Conservation (phyloP, 106 monocot species). For the Dioscorea alata region DNA sequence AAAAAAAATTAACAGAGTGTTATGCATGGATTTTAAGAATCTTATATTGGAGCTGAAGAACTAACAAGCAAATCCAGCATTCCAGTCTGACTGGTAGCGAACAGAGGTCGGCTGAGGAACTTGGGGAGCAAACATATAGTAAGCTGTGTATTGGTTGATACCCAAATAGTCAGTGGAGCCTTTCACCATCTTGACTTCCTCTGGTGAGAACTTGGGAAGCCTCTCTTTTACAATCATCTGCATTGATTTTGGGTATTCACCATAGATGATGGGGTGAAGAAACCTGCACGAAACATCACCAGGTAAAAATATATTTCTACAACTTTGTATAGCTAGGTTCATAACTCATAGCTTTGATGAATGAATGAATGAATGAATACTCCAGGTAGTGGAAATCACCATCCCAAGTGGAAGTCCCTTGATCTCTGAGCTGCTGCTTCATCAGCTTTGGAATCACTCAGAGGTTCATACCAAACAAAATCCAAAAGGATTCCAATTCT, state of each 20-base stretch:
- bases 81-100: conserved; percentile 79
- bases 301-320: neutral
- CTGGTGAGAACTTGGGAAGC: conserved; percentile 70
- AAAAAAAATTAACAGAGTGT: neutral
- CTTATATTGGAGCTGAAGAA: neutral
- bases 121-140: conserved; percentile 72
- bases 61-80: conserved; percentile 77
- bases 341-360: neutral
- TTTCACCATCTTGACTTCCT: conserved; percentile 73
- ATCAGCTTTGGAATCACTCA: conserved; percentile 54
- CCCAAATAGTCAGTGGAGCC: conserved; percentile 82
- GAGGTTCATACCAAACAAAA: conserved; percentile 95
- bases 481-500: conserved; percentile 90
- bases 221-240: conserved; percentile 73
- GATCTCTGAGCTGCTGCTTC: conserved; percentile 88
- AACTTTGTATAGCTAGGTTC: neutral
- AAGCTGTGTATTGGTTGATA: conserved; percentile 90
- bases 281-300: conserved; percentile 43
- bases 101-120: conserved; percentile 17
- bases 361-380: neutral
- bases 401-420: conserved; percentile 93
- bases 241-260: conserved; percentile 80
- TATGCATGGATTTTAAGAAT: neutral
- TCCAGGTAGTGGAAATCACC: conserved; percentile 30
- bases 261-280: conserved; percentile 77